Percentiles rank a stretch among this genome's conserved stretches.
phyloP scores from a whole-genome alignment of 1,139 yeast genomes.

The Blastobotrys apis region DNA sequence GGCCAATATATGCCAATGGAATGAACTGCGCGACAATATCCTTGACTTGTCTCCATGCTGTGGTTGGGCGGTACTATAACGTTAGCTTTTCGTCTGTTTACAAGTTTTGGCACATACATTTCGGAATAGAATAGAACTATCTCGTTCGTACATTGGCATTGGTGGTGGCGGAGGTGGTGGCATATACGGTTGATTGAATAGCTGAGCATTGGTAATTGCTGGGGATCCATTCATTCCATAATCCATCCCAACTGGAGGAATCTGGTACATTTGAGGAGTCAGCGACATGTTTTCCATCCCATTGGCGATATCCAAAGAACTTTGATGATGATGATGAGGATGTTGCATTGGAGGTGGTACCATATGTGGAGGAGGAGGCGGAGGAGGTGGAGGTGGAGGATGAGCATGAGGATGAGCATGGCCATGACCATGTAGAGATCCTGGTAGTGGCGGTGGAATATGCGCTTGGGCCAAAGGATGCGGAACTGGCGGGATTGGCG shows the following conservation, averaged over 20 bases:
- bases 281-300: conserved; percentile 8
- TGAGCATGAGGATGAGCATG: neutral
- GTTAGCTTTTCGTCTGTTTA: neutral
- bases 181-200: neutral
- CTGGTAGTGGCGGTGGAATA: no score
- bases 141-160: conserved; percentile 9
- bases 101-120: conserved; percentile 2
- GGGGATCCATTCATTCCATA: conserved; percentile 5
- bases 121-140: conserved; percentile 9
- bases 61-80: conserved; percentile 10
- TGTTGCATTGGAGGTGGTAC: neutral
- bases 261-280: conserved; percentile 10
- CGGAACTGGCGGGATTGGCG: no score
- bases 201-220: conserved; percentile 1
- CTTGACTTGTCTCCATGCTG: conserved; percentile 14
- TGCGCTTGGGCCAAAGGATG: no score
- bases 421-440: no score
- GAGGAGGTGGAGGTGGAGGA: neutral
- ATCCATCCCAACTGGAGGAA: conserved; percentile 3
- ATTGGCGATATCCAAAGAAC: neutral
- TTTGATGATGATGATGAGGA: conserved; percentile 1
- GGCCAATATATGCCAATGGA: conserved; percentile 12
- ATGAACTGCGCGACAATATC: conserved; percentile 9
- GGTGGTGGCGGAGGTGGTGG: conserved; percentile 7
- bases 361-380: neutral